Base-by-base conservation (phyloP, 1,284 basidiomycete species). In the Amylostereum areolatum region DNA sequence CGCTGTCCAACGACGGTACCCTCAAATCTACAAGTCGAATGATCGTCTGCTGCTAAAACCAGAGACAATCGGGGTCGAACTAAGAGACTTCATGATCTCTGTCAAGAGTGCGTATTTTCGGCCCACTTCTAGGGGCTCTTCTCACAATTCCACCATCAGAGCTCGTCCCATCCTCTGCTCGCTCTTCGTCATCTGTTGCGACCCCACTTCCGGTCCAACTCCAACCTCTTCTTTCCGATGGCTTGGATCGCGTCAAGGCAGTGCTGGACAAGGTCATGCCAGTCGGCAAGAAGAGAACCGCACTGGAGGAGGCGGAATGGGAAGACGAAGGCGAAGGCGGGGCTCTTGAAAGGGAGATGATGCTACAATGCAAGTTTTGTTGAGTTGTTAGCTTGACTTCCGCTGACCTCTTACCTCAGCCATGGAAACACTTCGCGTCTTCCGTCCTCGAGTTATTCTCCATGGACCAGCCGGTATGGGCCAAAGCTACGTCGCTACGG, bases 81-180 rank as follows among this genome's bases (percentile, higher is more conserved):
- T 97, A 36, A 81, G 92, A 48, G 97, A 99, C 67, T 99, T 99
- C 62, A 95, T 97, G 92, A 89, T 97, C 61, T 92, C 95, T 1
- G 85, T 97, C 55, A 95, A 97, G 70, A 95, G 94, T 96, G 60
- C 53, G 83, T 74, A 11, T 52, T 48, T 40, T 46, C 45, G 29
- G 46, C 48, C 45, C 34, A 40, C 47, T 53, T 45, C 45, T 35
- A 45, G 41, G 43, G 32, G 10, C 30, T 11, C 42, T 35, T 5
- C 47, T 53, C 33, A 51, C 46, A 12, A 56, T 44, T 12, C 8
- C 11, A 45, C 24, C 45, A 41, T 3, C 52, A 96, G 92, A 92
- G 64, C 75, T 97, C 28, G 86, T 98, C 0, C 96, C 97, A 0
- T 97, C 97, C 0, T 96, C 95, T 3, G 93, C 93, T 3, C 81